Evolutionary conservation across 2,329 filamentous ascomycete genomes (phyloP).

Genomic region (Colletotrichum sp.): DNA sequence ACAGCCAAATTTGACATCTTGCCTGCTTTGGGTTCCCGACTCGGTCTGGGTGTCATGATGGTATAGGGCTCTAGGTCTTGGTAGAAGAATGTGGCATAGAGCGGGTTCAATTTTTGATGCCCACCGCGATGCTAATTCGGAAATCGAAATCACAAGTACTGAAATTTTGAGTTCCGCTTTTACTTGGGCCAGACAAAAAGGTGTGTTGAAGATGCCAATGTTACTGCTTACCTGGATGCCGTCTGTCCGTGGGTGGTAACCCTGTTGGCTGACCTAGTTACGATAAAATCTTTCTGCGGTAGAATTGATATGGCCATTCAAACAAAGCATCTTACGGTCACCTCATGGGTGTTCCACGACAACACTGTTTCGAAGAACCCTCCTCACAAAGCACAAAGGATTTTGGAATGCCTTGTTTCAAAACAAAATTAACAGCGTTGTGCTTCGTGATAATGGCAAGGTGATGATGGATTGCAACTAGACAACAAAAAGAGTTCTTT

Average conservation of each 20-base stretch:
- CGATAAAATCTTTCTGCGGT: neutral
- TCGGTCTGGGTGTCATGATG: neutral
- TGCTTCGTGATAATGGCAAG: neutral
- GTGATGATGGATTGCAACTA: neutral
- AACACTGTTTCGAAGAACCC: neutral
- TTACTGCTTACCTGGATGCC: neutral
- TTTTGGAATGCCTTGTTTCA: neutral
- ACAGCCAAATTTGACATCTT: neutral
- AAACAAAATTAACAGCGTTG: neutral
- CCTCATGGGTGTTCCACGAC: neutral
- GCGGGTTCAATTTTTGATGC: neutral
- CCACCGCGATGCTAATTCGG: neutral
- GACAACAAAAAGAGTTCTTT: neutral
- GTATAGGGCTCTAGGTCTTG: neutral
- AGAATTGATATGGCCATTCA: fast-evolving
- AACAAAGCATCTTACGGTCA: neutral
- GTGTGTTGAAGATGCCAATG: neutral
- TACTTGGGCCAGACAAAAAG: neutral
- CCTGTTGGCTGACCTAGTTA: neutral
- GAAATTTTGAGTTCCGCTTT: too few species aligned
- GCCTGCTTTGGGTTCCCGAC: neutral
- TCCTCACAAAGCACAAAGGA: neutral
- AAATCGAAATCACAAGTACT: neutral
- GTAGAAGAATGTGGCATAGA: neutral
- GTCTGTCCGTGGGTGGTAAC: neutral